Conservation (phyloP, 2,329 filamentous ascomycete genomes). For the Paecilomyces dactylethromorphus region DNA sequence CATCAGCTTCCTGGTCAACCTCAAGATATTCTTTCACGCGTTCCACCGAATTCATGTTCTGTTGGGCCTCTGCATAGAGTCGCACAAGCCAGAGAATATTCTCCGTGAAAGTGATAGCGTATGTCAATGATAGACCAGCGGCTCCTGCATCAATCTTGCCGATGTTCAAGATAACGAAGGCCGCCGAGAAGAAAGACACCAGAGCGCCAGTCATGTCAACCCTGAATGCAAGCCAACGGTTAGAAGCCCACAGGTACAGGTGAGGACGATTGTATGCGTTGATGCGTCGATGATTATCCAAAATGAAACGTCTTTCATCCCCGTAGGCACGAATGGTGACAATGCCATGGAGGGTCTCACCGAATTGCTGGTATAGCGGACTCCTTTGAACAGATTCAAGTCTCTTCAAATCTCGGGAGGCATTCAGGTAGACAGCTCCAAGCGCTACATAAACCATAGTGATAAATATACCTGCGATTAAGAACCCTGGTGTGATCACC, state of each 20-base stretch:
- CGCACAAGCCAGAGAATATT: constrained; percentile 95
- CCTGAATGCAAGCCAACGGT: constrained; percentile 91
- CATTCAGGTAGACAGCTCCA: constrained; percentile 79
- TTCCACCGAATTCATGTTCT: constrained; percentile 99
- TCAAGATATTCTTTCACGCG: constrained; percentile 96
- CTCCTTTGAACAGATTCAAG: constrained; percentile 91
- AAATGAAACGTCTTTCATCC: constrained; percentile 85
- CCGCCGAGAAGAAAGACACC: constrained; percentile 87
- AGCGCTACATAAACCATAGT: constrained; percentile 74
- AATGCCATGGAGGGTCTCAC: constrained; percentile 88
- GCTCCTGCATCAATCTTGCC: constrained; percentile 82
- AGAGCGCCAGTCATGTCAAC: constrained; percentile 86
- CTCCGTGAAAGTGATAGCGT: constrained; percentile 94
- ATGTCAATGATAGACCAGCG: constrained; percentile 88
- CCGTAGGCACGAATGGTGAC: constrained; percentile 96
- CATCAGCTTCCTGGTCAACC: constrained; percentile 83
- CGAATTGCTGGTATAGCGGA: constrained; percentile 95
- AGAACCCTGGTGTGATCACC: constrained; percentile 80
- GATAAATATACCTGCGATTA: constrained; percentile 82
- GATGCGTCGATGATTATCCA: constrained; percentile 81
- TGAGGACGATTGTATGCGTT: constrained; percentile 90
- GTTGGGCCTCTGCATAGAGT: constrained; percentile 89
- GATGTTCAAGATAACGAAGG: constrained; percentile 79
- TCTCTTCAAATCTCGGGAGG: constrained; percentile 92
- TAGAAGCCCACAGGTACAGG: constrained; percentile 93